Conservation (phyloP, 2,329 filamentous ascomycete species). For the Beauveria rudraprayagi region DNA sequence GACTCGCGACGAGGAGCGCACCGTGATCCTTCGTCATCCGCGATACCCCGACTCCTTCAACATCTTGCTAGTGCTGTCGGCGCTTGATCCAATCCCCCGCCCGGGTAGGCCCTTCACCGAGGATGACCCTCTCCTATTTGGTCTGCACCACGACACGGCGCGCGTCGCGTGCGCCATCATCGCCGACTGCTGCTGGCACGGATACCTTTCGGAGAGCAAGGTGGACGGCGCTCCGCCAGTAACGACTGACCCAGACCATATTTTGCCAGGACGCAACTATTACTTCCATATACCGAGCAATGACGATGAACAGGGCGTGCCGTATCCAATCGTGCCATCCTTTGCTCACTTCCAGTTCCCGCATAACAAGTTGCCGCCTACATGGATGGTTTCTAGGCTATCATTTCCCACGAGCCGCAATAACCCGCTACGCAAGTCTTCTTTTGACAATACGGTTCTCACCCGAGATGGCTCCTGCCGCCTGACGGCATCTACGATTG, state of each 20-base stretch:
- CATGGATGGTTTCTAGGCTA: not conserved
- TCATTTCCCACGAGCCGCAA: not conserved
- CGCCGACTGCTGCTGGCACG: not conserved
- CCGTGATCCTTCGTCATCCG: not conserved
- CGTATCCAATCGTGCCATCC: not conserved
- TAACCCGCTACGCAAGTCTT: not conserved
- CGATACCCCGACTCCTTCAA: not conserved
- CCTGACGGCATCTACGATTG: not conserved
- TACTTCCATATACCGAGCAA: not conserved
- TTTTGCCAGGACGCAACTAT: not conserved
- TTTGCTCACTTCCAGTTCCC: conserved; percentile 1
- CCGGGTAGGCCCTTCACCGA: not conserved
- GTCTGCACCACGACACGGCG: not conserved
- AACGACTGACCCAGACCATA: not conserved
- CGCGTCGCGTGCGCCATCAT: conserved; percentile 1
- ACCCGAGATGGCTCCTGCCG: not conserved
- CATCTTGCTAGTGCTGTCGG: not conserved
- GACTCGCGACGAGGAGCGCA: not conserved
- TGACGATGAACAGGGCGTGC: not conserved
- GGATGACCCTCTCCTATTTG: not conserved
- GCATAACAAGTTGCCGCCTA: not conserved
- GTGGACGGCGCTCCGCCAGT: not conserved
- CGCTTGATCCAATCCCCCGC: not conserved
- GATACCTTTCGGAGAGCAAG: not conserved
- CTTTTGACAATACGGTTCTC: not conserved